Percentiles rank a stretch among this genome's conserved stretches.
Conservation (phyloP, 2,329 filamentous ascomycete species). For the Aspergillus ochraceoroseus region DNA sequence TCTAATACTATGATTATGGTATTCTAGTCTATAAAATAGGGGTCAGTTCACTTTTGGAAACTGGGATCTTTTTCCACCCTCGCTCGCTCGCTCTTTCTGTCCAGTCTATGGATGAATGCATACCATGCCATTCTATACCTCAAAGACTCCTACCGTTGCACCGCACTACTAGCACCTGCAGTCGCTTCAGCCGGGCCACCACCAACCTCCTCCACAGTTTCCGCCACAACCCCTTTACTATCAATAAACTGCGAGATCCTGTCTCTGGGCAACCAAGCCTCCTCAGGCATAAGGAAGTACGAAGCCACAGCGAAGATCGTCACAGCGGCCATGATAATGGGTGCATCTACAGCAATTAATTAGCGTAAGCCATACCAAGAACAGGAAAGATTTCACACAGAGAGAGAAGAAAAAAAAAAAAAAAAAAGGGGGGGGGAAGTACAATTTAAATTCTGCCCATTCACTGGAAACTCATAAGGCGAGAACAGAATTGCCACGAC, state of each 20-base stretch:
- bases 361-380: not conserved
- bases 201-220: constrained; percentile 29
- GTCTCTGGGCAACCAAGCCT: constrained; percentile 45
- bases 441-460: constrained; percentile 45
- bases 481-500: constrained; percentile 49
- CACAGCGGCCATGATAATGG: constrained; percentile 49
- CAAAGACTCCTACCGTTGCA: too few species aligned
- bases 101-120: too few species aligned
- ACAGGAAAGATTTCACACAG: not conserved
- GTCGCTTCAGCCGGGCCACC: too few species aligned
- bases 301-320: constrained; percentile 48
- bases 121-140: too few species aligned
- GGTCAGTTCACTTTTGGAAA: too few species aligned
- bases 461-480: constrained; percentile 46
- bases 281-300: constrained; percentile 48
- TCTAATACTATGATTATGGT: too few species aligned
- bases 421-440: not conserved
- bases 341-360: constrained; percentile 37
- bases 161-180: too few species aligned
- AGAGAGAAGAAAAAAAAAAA: not conserved
- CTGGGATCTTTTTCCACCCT: too few species aligned
- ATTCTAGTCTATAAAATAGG: too few species aligned
- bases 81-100: too few species aligned
- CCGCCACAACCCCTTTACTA: constrained; percentile 30
- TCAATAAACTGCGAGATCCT: constrained; percentile 45